Evolutionary conservation across 2,329 filamentous ascomycete genomes (phyloP).

Genomic region (Fonsecaea erecta): DNA sequence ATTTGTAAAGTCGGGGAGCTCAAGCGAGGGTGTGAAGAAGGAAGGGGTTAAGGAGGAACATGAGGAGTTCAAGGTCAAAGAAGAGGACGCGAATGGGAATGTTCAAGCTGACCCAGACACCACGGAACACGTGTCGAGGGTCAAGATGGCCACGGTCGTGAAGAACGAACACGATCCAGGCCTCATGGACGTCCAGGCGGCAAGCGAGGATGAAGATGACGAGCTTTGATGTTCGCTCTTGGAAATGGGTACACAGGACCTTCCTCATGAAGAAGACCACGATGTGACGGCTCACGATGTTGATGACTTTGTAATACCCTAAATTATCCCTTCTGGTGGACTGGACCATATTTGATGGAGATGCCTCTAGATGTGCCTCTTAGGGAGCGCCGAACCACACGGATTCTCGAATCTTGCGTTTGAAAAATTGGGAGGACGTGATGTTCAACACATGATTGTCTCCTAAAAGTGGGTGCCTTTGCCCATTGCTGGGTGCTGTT

Average conservation of each 20-base stretch:
- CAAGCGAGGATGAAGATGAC: slow-evolving; percentile 29
- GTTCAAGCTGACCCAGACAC: neutral
- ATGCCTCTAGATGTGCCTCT: neutral
- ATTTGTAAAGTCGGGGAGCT: slow-evolving; percentile 10
- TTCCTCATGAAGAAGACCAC: neutral
- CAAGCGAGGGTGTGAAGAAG: slow-evolving; percentile 5
- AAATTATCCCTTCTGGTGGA: neutral
- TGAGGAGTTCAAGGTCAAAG: slow-evolving; percentile 12
- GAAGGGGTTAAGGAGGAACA: slow-evolving; percentile 12
- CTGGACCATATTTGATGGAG: neutral
- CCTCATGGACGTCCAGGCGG: slow-evolving; percentile 11
- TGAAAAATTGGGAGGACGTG: no score
- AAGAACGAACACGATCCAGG: neutral
- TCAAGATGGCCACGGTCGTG: neutral
- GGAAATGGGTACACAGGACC: neutral
- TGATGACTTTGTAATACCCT: slow-evolving; percentile 3
- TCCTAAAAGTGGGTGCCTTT: no score
- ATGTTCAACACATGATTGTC: no score
- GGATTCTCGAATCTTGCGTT: neutral
- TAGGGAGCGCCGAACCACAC: neutral
- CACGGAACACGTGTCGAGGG: neutral
- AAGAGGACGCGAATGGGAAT: slow-evolving; percentile 5
- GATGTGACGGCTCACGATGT: neutral
- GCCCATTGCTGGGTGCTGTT: no score
- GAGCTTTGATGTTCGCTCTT: slow-evolving; percentile 19